Conservation (phyloP, 2,329 filamentous ascomycete genomes). For the Exophiala calicioides region DNA sequence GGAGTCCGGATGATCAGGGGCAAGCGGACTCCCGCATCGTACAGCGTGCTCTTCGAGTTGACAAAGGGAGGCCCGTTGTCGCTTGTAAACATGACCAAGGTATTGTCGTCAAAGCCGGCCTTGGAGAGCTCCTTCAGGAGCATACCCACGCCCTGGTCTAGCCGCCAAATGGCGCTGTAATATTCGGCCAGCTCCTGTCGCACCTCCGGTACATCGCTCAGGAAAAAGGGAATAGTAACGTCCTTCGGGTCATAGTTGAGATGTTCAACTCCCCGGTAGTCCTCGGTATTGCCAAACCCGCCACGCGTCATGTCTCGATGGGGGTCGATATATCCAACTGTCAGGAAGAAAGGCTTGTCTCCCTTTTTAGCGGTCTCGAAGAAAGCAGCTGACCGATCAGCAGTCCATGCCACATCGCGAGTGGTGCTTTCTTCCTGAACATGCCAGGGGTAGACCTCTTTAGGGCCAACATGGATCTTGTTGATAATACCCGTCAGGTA, state of each 20-base stretch:
- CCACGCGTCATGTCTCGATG: constrained; percentile 47
- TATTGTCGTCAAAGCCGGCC: constrained; percentile 38
- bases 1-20: constrained; percentile 47
- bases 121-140: constrained; percentile 41
- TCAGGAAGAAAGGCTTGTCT: constrained; percentile 46
- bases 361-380: constrained; percentile 38
- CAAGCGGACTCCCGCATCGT: constrained; percentile 49
- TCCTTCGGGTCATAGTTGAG: constrained; percentile 35
- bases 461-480: constrained; percentile 52
- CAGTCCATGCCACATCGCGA: constrained; percentile 46
- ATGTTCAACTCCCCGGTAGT: constrained; percentile 33
- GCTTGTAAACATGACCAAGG: constrained; percentile 50
- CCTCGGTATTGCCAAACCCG: constrained; percentile 48
- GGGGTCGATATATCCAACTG: constrained; percentile 50
- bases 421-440: constrained; percentile 44
- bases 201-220: constrained; percentile 44
- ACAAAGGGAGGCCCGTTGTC: constrained; percentile 55
- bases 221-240: constrained; percentile 45
- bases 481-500: constrained; percentile 52
- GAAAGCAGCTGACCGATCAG: constrained; percentile 43
- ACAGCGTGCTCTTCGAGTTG: constrained; percentile 55
- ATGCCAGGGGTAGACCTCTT: constrained; percentile 46
- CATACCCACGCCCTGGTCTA: constrained; percentile 47
- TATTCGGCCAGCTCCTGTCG: constrained; percentile 49
- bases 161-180: constrained; percentile 42